Conservation (phyloP, 345 rosid genomes). For the Boechera divaricarpa region DNA sequence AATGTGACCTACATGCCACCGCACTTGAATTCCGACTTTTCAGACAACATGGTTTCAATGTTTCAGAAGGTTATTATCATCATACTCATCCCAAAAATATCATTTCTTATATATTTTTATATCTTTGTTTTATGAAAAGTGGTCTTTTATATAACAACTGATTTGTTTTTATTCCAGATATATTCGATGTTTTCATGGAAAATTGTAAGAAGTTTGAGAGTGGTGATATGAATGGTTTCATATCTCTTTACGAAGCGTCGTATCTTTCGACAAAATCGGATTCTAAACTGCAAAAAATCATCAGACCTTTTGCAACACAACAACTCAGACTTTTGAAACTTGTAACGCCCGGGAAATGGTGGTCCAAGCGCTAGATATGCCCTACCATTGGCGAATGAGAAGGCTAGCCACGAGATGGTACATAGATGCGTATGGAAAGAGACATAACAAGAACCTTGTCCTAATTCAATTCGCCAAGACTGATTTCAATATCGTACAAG, state of each 20-base stretch:
- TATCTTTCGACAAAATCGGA: constrained; percentile 47
- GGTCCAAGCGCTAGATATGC: constrained; percentile 38
- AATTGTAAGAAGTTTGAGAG: constrained; percentile 21
- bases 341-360: constrained; percentile 23
- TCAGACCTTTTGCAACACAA: constrained; percentile 44
- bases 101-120: neutral
- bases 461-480: constrained; percentile 38
- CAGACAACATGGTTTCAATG: constrained; percentile 45
- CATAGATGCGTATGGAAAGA: constrained; percentile 41
- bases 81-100: neutral
- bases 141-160: neutral
- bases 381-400: constrained; percentile 34
- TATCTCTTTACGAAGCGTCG: constrained; percentile 52
- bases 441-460: constrained; percentile 17
- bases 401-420: constrained; percentile 38
- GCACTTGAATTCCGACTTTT: constrained; percentile 49
- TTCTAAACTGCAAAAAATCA: constrained; percentile 45
- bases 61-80: constrained; percentile 39
- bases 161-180: constrained; percentile 31
- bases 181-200: constrained; percentile 20
- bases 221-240: constrained; percentile 35
- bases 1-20: constrained; percentile 27
- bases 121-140: neutral
- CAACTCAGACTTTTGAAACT: constrained; percentile 31
- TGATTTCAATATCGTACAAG: constrained; percentile 48